Percentiles rank a stretch among this genome's conserved stretches.
phyloP scores from a whole-genome alignment of 495 filamentous ascomycete species.

The Penicillium bialowiezense region DNA sequence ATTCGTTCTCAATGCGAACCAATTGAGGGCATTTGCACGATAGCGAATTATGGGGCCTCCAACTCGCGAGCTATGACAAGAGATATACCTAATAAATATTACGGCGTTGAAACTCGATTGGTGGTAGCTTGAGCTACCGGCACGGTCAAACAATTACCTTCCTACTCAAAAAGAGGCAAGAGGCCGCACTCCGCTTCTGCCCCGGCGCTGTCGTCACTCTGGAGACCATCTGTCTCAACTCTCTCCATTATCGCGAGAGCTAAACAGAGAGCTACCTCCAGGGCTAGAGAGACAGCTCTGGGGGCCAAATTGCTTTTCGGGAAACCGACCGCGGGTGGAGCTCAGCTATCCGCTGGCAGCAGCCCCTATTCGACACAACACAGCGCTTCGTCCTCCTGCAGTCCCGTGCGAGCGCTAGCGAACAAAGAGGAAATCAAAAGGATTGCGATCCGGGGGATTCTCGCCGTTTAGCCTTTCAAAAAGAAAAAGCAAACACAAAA shows the following conservation, averaged over 20 bases:
- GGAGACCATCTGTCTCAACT: constrained; percentile 5
- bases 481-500: neutral
- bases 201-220: constrained; percentile 3
- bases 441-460: constrained; percentile 35
- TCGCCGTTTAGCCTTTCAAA: constrained; percentile 24
- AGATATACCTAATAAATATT: constrained; percentile 4
- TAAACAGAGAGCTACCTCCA: neutral
- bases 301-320: constrained; percentile 16
- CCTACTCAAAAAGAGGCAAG: neutral
- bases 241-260: neutral
- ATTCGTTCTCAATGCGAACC: constrained; percentile 3
- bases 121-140: neutral
- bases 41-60: neutral
- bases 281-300: neutral
- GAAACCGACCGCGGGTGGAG: constrained; percentile 17
- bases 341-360: neutral
- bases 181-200: neutral
- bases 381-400: constrained; percentile 27
- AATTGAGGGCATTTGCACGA: constrained; percentile 5
- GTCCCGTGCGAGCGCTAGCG: constrained; percentile 29
- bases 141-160: neutral
- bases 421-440: neutral
- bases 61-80: neutral
- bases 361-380: constrained; percentile 9
- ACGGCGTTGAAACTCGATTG: neutral